These are phyloP conservation scores for Gaeumannomyces tritici DNA, from an alignment of 2,329 filamentous ascomycete species.

Conservation along the genomic window DNA sequence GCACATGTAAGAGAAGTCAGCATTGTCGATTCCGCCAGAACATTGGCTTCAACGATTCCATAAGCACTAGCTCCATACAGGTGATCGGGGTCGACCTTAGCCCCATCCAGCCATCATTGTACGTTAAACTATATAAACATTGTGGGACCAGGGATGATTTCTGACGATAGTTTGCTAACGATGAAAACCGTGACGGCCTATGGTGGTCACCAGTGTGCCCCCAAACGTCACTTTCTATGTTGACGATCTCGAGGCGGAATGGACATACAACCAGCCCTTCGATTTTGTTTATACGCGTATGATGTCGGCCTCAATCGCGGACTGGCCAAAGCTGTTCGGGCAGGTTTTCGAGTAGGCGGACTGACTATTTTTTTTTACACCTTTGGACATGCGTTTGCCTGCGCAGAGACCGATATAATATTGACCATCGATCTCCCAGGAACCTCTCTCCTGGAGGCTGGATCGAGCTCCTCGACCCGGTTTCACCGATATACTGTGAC, in stretches of 20 bases:
- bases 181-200: too few relatives aligned
- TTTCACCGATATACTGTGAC: slow-evolving; percentile 9
- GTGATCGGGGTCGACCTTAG: slow-evolving; percentile 13
- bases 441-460: slow-evolving; percentile 14
- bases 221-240: slow-evolving; percentile 13
- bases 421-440: neutral
- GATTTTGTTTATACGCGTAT: slow-evolving; percentile 10
- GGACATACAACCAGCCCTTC: slow-evolving; percentile 10
- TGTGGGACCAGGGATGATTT: too few relatives aligned
- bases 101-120: slow-evolving; percentile 11
- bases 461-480: slow-evolving; percentile 14
- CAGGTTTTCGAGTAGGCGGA: slow-evolving; percentile 4
- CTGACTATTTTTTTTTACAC: neutral
- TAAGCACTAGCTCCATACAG: neutral
- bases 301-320: slow-evolving; percentile 9
- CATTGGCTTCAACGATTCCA: neutral
- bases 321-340: slow-evolving; percentile 11
- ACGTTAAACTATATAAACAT: neutral
- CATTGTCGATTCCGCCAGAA: too few relatives aligned
- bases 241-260: slow-evolving; percentile 12
- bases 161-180: neutral
- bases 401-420: too few relatives aligned
- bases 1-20: neutral
- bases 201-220: slow-evolving; percentile 6
- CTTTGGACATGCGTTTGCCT: too few relatives aligned